These are phyloP conservation scores for Fusarium sp. DNA, from an alignment of 2,329 filamentous ascomycete genomes.

Conservation along the genomic window DNA sequence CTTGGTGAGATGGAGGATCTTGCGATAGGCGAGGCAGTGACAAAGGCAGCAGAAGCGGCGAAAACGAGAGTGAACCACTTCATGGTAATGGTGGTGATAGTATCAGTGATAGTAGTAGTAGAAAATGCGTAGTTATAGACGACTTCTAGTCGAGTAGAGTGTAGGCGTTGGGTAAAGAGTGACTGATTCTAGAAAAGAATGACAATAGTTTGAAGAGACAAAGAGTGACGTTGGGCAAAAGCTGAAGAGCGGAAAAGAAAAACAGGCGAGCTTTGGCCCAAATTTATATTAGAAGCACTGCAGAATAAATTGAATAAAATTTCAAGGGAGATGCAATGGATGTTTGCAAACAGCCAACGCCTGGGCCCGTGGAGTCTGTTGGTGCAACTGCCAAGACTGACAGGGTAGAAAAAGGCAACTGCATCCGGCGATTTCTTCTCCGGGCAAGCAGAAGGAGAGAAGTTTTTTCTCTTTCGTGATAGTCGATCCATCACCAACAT, in stretches of 20 bases:
- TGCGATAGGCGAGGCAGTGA: constrained; percentile 26
- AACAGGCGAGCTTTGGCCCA: constrained; percentile 1
- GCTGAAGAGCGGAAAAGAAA: not conserved
- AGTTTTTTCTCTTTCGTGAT: not conserved
- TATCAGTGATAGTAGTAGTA: not conserved
- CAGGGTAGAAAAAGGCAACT: not conserved
- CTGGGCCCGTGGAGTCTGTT: not conserved
- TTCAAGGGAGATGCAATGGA: not conserved
- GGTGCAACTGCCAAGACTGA: constrained; percentile 7
- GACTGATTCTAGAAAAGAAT: constrained; percentile 2
- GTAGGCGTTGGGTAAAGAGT: constrained; percentile 1
- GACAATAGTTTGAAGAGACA: constrained; percentile 8
- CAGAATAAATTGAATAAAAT: not conserved
- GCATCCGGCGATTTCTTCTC: constrained; percentile 3
- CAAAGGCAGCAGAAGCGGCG: constrained; percentile 23
- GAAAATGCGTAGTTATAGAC: not conserved
- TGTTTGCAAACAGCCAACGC: not conserved
- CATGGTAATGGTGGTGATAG: constrained; percentile 24
- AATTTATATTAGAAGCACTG: constrained; percentile 5
- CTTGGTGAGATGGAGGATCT: constrained; percentile 47
- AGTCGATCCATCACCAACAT: constrained; percentile 1
- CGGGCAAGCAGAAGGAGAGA: not conserved
- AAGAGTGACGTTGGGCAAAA: not conserved
- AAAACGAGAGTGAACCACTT: constrained; percentile 39
- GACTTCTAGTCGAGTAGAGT: not conserved